These are phyloP conservation scores for Darksidea phi DNA, from an alignment of 495 filamentous ascomycete species.

Conservation along the genomic window DNA sequence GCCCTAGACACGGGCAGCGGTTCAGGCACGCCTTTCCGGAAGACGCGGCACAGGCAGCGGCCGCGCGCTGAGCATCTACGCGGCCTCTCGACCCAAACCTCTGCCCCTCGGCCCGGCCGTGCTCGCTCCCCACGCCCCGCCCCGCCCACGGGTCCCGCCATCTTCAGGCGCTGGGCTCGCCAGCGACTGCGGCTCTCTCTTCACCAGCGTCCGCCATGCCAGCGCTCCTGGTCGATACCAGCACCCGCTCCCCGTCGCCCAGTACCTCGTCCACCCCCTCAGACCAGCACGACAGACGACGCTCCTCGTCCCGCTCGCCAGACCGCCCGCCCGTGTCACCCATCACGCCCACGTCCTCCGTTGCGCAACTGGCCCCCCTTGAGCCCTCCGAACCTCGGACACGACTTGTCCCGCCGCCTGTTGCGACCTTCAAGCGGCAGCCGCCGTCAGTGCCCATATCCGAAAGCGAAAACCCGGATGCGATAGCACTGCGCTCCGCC, in stretches of 20 bases:
- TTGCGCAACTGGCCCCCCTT: constrained; percentile 32
- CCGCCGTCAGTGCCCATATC: constrained; percentile 66
- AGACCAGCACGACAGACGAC: constrained; percentile 14
- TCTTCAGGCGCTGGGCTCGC: background rate
- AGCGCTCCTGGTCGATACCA: constrained; percentile 18
- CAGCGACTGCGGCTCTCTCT: background rate
- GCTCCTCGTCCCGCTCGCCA: constrained; percentile 29
- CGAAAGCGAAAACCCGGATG: constrained; percentile 78
- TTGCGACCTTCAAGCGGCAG: constrained; percentile 45
- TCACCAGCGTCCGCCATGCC: constrained; percentile 25
- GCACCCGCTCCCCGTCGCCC: constrained; percentile 11
- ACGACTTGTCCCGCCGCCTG: constrained; percentile 5
- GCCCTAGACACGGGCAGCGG: too few relatives aligned
- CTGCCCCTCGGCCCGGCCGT: too few relatives aligned
- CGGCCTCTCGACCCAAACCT: too few relatives aligned
- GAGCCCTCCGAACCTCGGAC: constrained; percentile 5
- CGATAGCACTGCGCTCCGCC: constrained; percentile 74
- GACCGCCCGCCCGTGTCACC: constrained; percentile 40
- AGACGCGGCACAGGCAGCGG: too few relatives aligned
- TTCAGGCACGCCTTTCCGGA: too few relatives aligned
- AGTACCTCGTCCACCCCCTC: constrained; percentile 5
- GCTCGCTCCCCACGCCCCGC: too few relatives aligned
- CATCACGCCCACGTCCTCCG: constrained; percentile 36
- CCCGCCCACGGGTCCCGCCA: background rate
- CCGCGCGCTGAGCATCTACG: too few relatives aligned